Base-by-base conservation (phyloP, 208 protist genomes). In the Acanthamoeba triangularis region DNA sequence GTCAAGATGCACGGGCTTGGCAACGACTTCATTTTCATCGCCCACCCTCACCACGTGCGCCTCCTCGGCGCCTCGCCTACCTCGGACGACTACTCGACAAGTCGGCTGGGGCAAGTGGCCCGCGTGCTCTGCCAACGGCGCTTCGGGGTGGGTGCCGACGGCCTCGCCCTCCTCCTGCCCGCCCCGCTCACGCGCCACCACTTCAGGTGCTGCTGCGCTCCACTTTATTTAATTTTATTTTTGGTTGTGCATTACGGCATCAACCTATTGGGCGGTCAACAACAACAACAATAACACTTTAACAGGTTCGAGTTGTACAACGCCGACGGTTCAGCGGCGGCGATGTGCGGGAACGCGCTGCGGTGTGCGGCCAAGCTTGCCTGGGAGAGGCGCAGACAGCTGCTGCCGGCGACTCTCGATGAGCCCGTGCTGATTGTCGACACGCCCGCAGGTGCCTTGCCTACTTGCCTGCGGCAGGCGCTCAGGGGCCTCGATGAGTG, bases 251-350 rank as follows among this genome's bases (percentile, higher is more conserved):
- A 20, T 56, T 20, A 56, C 0, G 2, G 52, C 52, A 18, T 7
- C 52, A 56, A 11, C n/a, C n/a, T 1, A 20, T 56, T 56, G 52
- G 52, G 16, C 52, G 52, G n/a, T n/a, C n/a, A 56, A 20, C 52
- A 56, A 56, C 16, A 0, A 20, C 52, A n/a, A 65, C 23, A n/a
- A n/a, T n/a, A n/a, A n/a, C 20, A 41, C 16, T n/a, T n/a, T n/a
- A 28, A 7, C 78, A 87, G 78, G 49, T 87, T 87, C 52, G 78
- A 87, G 49, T 41, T 87, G 18, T 87, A 87, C 78, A 87, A 87
- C 49, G 78, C 78, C 23, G 78, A 87, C 23, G 78, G 78, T 35
- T 87, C 41, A 87, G 78, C 78, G 41, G 78, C 78, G 47, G 78
- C 78, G 18, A 87, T 87, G 78, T 87, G 78, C 33, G 78, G 78